Evolutionary conservation across 306 rosid genomes (phyloP), one percentile per base, ranked within the genome.

Genomic region (Corylus avellana): DNA sequence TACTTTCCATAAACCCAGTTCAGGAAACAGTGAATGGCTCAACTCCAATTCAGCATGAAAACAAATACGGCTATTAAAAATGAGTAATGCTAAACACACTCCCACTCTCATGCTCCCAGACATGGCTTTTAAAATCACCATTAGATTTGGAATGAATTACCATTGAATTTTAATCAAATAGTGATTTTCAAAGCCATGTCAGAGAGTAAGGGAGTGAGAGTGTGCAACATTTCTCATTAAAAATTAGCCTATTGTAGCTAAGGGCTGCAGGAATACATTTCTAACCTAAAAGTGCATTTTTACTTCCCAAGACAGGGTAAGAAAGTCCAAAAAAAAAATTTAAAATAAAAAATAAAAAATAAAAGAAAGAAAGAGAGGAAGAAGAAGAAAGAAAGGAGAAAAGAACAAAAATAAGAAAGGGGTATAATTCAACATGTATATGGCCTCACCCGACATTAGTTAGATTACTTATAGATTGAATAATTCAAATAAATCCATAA

Each of bases 261-360:
- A 17, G 51, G 50, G 72, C 11, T 35, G 12, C 27, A 59, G 32
- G 32, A 25, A 7, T 3, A 59, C 20, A 25, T 7, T 59, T 8
- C 66, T 59, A 25, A 25, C 11, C 66, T 59, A 59, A 9, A 42
- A 42, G 27, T 22, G 39, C 72, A 67, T 35, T 64, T 8, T 35
- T 35, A 35, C 70, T 16, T 62, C 44, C 39, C 17, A 62, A 62
- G 68, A 55, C 27, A 62, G 68, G 68, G 68, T 35, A n/a, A 64
- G 70, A 35, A 64, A 64, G n/a, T 64, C 66, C 66, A 49, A 22
- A 22, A 22, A 22, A 22, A 22, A 42, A 42, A 39, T 35, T 48
- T 7, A 1, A 25, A 22, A 22, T 22, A 22, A 8, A 58, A 58
- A 22, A 32, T 32, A 32, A 32, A 32, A 32, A 32, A 32, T 32